Evolutionary conservation across 2,329 filamentous ascomycete genomes (phyloP), one percentile per base, ranked within the genome.

Genomic region (Triangularia verruculosa): DNA sequence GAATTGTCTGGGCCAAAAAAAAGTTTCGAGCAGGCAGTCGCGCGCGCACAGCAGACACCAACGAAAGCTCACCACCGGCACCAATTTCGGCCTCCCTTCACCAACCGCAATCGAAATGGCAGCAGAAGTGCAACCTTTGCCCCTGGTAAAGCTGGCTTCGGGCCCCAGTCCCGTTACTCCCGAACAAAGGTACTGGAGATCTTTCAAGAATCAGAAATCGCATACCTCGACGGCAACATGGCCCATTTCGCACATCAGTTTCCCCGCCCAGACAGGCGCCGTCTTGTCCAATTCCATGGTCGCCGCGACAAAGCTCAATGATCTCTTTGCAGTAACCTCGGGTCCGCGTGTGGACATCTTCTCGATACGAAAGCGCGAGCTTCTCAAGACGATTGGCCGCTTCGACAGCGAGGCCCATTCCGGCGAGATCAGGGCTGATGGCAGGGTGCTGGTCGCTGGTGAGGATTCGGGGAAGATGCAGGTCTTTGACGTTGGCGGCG

Each of bases 121-220:
- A 71, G 91, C 93, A 73, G 89, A 92, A 80, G 91, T 96, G 72
- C 86, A 87, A 76, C 90, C 91, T 66, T 81, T 96, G 69, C 88
- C 88, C 76, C 89, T 89, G 76, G 81, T 96, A 74, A 96, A 92
- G 83, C 85, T 96, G 74, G 88, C 94, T 63, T 85, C 90, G 67
- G 91, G 92, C 58, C 93, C 93, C 63, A 89, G 90, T 47, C 89
- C 92, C 61, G 79, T 94, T 56, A 97, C 94, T 5, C 89, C 93
- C 30, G 95, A 99, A 80, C 93, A 98, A 79, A 86, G 89, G 69
- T 98, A 98, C 83, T 99, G 96, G 96, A 90, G 90, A 74, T 89
- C 90, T 12, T 99, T 99, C 82, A 93, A 92, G 79, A 95, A 93
- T 70, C 91, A 93, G 69, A 87, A 96, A 63, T 88, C 94, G 66